A percentile compares a stretch with the other conserved stretches of the same genome.
phyloP scores from a whole-genome alignment of 192 early-diverging fungal genomes.

The Pecoramyces ruminantium region DNA sequence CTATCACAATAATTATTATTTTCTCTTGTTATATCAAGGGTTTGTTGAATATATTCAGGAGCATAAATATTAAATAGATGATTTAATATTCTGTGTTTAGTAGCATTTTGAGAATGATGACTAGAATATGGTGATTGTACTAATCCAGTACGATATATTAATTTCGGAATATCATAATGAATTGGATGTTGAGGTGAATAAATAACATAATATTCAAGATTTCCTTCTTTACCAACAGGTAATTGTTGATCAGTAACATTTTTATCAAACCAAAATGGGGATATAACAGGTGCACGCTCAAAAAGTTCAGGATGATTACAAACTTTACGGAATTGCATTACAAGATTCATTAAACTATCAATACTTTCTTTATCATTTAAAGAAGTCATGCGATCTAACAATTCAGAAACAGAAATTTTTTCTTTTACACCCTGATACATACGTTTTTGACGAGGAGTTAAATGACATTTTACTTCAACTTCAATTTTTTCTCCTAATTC shows the following conservation, averaged over 20 bases:
- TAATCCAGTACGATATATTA: slow-evolving; percentile 46
- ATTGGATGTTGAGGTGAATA: slow-evolving; percentile 2
- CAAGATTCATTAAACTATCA: slow-evolving; percentile 77
- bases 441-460: slow-evolving; percentile 54
- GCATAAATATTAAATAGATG: slow-evolving; percentile 37
- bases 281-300: slow-evolving; percentile 65
- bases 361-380: slow-evolving; percentile 45
- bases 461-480: slow-evolving; percentile 53
- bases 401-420: slow-evolving; percentile 59
- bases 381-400: slow-evolving; percentile 48
- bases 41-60: slow-evolving; percentile 28
- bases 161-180: slow-evolving; percentile 47
- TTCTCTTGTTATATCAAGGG: slow-evolving; percentile 13
- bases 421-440: slow-evolving; percentile 59
- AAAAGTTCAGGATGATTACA: slow-evolving; percentile 79
- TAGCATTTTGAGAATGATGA: background rate
- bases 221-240: background rate
- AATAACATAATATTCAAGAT: background rate
- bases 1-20: slow-evolving; percentile 1
- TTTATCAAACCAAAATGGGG: slow-evolving; percentile 26
- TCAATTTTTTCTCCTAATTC: slow-evolving; percentile 88
- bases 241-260: background rate
- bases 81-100: slow-evolving; percentile 18
- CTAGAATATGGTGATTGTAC: slow-evolving; percentile 8
- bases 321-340: slow-evolving; percentile 88